Conservation (phyloP, 208 protist species). For the Endotrypanum monterogeii region DNA sequence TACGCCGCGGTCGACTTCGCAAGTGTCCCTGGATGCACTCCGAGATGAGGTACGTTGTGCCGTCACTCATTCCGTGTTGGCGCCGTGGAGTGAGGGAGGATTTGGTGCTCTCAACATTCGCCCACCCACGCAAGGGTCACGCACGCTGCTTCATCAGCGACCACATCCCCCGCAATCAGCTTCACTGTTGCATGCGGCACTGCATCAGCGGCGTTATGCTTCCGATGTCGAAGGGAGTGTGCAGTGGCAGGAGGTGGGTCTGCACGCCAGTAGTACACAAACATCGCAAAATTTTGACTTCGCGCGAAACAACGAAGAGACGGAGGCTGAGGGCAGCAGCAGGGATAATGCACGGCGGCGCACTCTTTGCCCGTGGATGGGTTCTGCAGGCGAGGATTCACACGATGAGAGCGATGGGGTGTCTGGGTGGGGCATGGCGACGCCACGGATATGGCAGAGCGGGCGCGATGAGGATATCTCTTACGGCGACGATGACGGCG, state of each 20-base stretch:
- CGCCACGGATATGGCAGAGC: not conserved
- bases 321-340: not conserved
- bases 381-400: not conserved
- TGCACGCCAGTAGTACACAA: conserved; percentile 1
- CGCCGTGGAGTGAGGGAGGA: conserved; percentile 3
- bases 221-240: not conserved
- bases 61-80: not conserved
- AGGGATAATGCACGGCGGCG: not conserved
- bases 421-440: conserved; percentile 1
- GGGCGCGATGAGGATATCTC: not conserved
- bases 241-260: conserved; percentile 26
- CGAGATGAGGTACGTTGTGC: not conserved
- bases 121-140: not conserved
- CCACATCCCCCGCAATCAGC: not conserved
- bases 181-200: not conserved
- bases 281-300: not conserved
- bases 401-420: conserved; percentile 2
- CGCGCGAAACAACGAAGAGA: not conserved
- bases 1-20: not conserved
- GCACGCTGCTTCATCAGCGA: not conserved
- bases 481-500: not conserved
- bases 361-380: not conserved
- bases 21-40: not conserved
- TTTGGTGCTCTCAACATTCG: conserved; percentile 9
- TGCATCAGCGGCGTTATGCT: conserved; percentile 1